Evolutionary conservation across 495 filamentous ascomycete genomes (phyloP).

Genomic region (Lepidopterella palustris): DNA sequence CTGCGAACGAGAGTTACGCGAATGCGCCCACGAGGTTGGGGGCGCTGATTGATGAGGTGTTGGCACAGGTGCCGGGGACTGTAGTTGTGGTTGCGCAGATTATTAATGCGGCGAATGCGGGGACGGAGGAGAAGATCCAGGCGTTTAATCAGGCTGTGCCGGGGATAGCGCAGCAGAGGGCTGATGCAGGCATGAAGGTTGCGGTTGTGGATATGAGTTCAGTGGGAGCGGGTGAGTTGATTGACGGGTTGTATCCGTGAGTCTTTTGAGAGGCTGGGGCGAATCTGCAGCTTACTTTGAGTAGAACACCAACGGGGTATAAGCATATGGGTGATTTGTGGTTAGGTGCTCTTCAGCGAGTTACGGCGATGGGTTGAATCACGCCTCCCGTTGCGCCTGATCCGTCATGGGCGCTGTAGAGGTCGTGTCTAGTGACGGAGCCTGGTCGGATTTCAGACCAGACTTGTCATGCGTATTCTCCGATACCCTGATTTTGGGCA

Average conservation of each 20-base stretch:
- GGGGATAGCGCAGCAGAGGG: constrained; percentile 5
- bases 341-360: constrained; percentile 8
- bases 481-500: no score
- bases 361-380: not conserved
- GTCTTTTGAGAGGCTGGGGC: not conserved
- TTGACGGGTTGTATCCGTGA: constrained; percentile 19
- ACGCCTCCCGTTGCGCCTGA: not conserved
- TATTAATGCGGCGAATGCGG: constrained; percentile 4
- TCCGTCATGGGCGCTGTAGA: not conserved
- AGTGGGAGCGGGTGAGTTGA: constrained; percentile 5
- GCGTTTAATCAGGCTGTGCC: constrained; percentile 11
- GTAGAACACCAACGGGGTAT: constrained; percentile 13
- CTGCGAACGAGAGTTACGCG: constrained; percentile 2
- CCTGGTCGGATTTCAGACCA: no score
- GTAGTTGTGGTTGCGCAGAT: constrained; percentile 19
- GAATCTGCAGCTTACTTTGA: not conserved
- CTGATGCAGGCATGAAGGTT: constrained; percentile 6
- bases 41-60: constrained; percentile 3
- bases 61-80: constrained; percentile 1
- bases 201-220: constrained; percentile 10
- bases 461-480: no score
- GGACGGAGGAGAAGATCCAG: constrained; percentile 5
- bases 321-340: constrained; percentile 18
- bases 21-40: constrained; percentile 6
- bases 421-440: no score